These are phyloP conservation scores for Hymenoscyphus salicellus DNA, from an alignment of 2,329 filamentous ascomycete species.

Conservation along the genomic window DNA sequence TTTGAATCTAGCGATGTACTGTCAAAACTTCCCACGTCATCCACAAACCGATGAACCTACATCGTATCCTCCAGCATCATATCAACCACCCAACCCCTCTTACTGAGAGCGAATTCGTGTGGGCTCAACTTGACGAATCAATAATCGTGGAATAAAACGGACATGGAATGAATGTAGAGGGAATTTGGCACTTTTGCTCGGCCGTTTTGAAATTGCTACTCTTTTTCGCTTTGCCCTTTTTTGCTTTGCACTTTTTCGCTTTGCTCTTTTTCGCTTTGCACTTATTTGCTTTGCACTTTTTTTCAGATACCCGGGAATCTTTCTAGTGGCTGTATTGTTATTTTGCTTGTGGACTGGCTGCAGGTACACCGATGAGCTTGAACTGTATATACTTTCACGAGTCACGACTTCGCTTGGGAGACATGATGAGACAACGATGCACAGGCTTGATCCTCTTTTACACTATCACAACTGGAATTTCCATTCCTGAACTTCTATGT, in stretches of 20 bases:
- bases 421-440: neutral
- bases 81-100: neutral
- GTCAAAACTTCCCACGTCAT: slow-evolving; percentile 8
- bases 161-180: no score
- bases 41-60: neutral
- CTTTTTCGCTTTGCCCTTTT: neutral
- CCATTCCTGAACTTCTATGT: no score
- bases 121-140: neutral
- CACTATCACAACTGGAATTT: neutral
- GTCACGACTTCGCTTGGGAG: neutral
- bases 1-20: slow-evolving; percentile 21
- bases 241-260: neutral
- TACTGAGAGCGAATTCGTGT: neutral
- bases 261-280: no score
- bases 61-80: neutral
- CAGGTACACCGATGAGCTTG: neutral
- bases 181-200: neutral
- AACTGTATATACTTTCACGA: neutral
- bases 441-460: neutral
- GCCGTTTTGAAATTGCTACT: neutral
- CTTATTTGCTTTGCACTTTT: neutral
- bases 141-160: no score
- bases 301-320: neutral
- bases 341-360: neutral
- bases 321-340: neutral